Base-by-base conservation (phyloP, 2,329 filamentous ascomycete species). In the Xylaria sp. region DNA sequence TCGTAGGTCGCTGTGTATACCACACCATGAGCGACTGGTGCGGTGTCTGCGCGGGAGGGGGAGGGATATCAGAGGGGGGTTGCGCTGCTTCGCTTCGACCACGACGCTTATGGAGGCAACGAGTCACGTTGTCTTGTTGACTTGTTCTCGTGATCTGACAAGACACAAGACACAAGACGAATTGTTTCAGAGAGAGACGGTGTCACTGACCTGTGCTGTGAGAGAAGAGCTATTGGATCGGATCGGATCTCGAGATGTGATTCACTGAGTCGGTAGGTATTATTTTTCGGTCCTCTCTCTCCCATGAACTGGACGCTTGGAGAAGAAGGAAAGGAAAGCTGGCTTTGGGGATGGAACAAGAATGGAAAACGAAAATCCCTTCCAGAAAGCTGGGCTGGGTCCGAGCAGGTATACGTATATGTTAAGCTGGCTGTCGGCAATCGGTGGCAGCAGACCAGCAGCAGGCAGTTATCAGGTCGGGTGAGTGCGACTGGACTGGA, bases 121-220 rank as follows among this genome's bases (percentile, higher is more conserved):
- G 69, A 67, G 70, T 72, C 69, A 70, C 67, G 68, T n/a, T 42
- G 13, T 7, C 13, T 46, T 46, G n/a, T 46, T 46, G n/a, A 42
- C 37, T 13, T 13, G 5, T 46, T 13, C 58, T 64, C 58, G 60
- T 52, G 54, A 59, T 55, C 55, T 54, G 60, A 62, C 57, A 61
- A 61, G 61, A 64, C 7, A 8, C 10, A 10, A 19, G 8, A 10
- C 18, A 11, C 2, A 19, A 23, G 13, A 10, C 6, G 13, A 49
- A 49, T 9, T 64, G 65, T 62, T 61, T 51, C 63, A 55, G 5
- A 16, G 52, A 62, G 64, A 59, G 63, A 62, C 63, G 34, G 51
- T 57, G 19, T 44, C 61, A 69, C 67, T 69, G 66, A 70, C 69
- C 69, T 67, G 23, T 30, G 23, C 23, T 42, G 64, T 66, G 60